A percentile compares a stretch with the other conserved stretches of the same genome.
These are phyloP conservation scores for Fusarium sp. DNA, from an alignment of 2,329 filamentous ascomycete genomes.

Conservation along the genomic window DNA sequence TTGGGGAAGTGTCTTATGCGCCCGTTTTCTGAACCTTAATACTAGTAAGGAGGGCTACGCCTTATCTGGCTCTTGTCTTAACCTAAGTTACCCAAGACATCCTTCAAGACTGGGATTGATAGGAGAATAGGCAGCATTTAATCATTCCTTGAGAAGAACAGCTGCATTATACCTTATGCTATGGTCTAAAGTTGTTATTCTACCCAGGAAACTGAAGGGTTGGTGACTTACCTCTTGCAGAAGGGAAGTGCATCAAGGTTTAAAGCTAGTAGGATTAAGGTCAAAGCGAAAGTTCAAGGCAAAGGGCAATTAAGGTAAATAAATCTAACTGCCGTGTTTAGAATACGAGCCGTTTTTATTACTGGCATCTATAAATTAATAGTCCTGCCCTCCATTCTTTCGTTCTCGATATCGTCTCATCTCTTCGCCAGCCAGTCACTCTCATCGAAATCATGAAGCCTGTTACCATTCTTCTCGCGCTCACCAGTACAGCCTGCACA, in stretches of 20 bases:
- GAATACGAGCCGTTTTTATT: neutral
- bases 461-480: neutral
- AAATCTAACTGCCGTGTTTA: neutral
- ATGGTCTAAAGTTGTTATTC: neutral
- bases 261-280: neutral
- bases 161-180: too few species aligned
- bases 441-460: neutral
- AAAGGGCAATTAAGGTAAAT: neutral
- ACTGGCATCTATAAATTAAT: neutral
- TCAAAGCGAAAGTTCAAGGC: neutral
- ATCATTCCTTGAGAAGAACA: too few species aligned
- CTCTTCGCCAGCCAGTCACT: too few species aligned
- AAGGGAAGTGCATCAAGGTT: neutral
- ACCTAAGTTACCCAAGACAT: fast-evolving
- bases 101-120: fast-evolving
- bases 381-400: fast-evolving
- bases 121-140: neutral
- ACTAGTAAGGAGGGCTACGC: neutral
- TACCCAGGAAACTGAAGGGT: fast-evolving
- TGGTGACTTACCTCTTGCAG: fast-evolving
- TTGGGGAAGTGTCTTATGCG: neutral
- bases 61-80: neutral
- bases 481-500: neutral
- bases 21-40: neutral
- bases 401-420: fast-evolving